phyloP scores from a whole-genome alignment of 2,329 filamentous ascomycete genomes.

The Fulvia fulva region DNA sequence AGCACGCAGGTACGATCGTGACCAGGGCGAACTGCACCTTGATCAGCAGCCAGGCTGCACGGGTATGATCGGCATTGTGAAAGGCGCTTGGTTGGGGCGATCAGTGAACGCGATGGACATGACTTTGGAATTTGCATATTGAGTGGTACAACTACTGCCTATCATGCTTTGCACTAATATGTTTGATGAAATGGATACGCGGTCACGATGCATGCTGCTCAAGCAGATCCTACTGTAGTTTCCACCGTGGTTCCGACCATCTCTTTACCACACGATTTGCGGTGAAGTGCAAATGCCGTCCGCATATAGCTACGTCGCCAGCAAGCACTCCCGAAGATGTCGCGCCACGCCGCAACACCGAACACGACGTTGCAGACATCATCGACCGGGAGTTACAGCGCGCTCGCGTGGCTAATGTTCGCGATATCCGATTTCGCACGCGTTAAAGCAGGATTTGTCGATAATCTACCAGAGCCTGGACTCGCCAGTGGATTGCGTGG shows the following conservation, averaged over 20 bases:
- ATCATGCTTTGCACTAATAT: not conserved
- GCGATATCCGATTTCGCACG: not conserved
- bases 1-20: slow-evolving; percentile 5
- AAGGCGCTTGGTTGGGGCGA: not conserved
- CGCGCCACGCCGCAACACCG: not conserved
- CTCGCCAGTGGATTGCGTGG: too few relatives aligned
- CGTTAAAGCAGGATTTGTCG: not conserved
- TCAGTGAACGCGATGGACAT: not conserved
- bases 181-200: not conserved
- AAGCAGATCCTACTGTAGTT: too few relatives aligned
- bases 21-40: not conserved
- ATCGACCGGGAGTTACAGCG: not conserved
- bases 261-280: too few relatives aligned
- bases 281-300: too few relatives aligned
- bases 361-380: not conserved
- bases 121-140: not conserved
- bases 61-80: too few relatives aligned
- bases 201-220: not conserved
- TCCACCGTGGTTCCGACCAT: too few relatives aligned
- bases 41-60: not conserved
- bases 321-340: not conserved
- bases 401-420: not conserved
- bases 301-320: too few relatives aligned
- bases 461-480: not conserved
- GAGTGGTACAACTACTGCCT: not conserved